Evolutionary conservation across 805 yeast species (phyloP).

Genomic region (Dipodascus geniculatus): DNA sequence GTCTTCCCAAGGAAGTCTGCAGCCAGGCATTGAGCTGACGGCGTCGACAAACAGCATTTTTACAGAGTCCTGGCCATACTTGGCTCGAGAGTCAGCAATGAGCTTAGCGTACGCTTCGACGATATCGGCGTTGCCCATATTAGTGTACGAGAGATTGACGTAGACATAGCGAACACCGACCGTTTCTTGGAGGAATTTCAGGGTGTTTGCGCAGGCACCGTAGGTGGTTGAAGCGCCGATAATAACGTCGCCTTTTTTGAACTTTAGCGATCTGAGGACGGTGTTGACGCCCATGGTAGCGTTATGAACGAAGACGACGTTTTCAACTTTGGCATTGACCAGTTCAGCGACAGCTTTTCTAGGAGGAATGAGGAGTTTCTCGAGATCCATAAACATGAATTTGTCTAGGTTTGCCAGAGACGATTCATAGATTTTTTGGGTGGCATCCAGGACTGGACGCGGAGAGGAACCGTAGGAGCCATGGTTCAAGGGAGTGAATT

Average conservation of each 20-base stretch:
- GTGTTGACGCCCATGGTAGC: slow-evolving; percentile 53
- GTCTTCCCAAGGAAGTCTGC: slow-evolving; percentile 41
- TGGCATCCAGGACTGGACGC: slow-evolving; percentile 32
- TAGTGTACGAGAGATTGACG: slow-evolving; percentile 34
- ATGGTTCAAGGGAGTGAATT: slow-evolving; percentile 41
- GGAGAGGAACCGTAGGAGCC: slow-evolving; percentile 57
- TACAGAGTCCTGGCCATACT: slow-evolving; percentile 15
- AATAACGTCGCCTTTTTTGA: slow-evolving; percentile 40
- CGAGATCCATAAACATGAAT: slow-evolving; percentile 20
- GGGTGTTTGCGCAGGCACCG: slow-evolving; percentile 42
- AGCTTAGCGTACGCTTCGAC: slow-evolving; percentile 21
- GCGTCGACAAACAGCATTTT: slow-evolving; percentile 42
- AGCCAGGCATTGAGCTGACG: slow-evolving; percentile 55
- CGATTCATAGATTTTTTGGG: slow-evolving; percentile 20
- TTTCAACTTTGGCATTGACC: slow-evolving; percentile 36
- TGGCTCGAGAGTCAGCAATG: slow-evolving; percentile 19
- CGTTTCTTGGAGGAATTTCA: slow-evolving; percentile 19
- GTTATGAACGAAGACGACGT: slow-evolving; percentile 43
- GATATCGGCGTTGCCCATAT: slow-evolving; percentile 30
- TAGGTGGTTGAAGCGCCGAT: slow-evolving; percentile 40
- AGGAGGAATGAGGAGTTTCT: slow-evolving; percentile 20
- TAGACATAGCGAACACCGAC: slow-evolving; percentile 28
- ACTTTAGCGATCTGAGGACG: slow-evolving; percentile 42
- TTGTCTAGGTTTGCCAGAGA: slow-evolving; percentile 37
- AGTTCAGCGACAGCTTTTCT: slow-evolving; percentile 31